These are phyloP conservation scores for Botrytis cinerea DNA, from an alignment of 2,329 filamentous ascomycete species.

Conservation along the genomic window DNA sequence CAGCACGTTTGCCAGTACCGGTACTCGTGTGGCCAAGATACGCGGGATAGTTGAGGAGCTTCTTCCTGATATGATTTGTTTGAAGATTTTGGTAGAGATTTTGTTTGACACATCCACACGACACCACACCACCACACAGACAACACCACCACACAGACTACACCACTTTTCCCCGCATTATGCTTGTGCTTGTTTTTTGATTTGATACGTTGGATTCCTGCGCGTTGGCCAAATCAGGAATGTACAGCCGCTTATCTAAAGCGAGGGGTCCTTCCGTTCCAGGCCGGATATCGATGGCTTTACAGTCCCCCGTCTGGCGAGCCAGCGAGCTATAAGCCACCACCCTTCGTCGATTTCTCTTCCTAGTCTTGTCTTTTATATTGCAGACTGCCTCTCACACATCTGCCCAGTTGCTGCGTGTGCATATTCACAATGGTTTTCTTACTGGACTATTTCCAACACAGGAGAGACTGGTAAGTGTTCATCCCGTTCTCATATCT, in stretches of 20 bases:
- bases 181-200: not conserved
- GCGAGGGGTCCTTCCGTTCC: not conserved
- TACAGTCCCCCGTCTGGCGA: not conserved
- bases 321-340: not conserved
- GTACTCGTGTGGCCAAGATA: too few relatives aligned
- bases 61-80: not conserved
- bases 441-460: constrained; percentile 41
- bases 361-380: constrained; percentile 17
- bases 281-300: constrained; percentile 25
- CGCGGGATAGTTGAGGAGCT: too few relatives aligned
- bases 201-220: not conserved
- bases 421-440: constrained; percentile 38
- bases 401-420: not conserved
- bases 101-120: not conserved
- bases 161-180: not conserved
- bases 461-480: constrained; percentile 40
- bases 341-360: not conserved
- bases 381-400: not conserved
- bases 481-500: constrained; percentile 5
- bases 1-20: not conserved
- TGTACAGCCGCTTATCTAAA: constrained; percentile 33
- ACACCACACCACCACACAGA: not conserved
- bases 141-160: not conserved
- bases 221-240: constrained; percentile 25
- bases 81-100: not conserved